Evolutionary conservation across 164 flowering plant genomes (phyloP).

Genomic region (Hamamelis virginiana): DNA sequence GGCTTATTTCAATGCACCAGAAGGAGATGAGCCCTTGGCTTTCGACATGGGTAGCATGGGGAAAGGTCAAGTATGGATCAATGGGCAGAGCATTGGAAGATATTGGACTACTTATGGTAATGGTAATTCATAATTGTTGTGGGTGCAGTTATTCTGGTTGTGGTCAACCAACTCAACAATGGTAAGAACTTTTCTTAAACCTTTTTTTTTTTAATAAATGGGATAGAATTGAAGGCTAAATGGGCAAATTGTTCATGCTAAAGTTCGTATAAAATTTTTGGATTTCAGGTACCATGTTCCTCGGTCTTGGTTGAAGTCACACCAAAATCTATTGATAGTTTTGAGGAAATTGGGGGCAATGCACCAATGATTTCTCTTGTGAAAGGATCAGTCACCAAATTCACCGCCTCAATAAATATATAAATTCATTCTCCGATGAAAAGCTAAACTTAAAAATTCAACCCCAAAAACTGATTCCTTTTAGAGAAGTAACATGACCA

Average conservation of each 20-base stretch:
- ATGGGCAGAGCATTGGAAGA: slow-evolving; percentile 55
- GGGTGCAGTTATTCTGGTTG: slow-evolving; percentile 41
- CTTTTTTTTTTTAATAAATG: neutral
- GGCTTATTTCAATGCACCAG: slow-evolving; percentile 51
- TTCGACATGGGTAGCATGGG: slow-evolving; percentile 48
- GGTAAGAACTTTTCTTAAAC: slow-evolving; percentile 22
- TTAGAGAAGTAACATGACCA: no score
- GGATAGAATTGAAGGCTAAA: neutral
- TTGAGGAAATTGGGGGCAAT: slow-evolving; percentile 66
- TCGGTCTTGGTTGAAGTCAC: slow-evolving; percentile 51
- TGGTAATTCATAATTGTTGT: slow-evolving; percentile 42
- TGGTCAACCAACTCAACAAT: slow-evolving; percentile 51
- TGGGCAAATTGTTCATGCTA: no score
- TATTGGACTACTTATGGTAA: slow-evolving; percentile 42
- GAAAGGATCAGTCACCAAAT: slow-evolving; percentile 29
- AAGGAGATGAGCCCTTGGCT: slow-evolving; percentile 50
- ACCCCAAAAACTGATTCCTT: no score
- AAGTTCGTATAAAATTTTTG: no score
- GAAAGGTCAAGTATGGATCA: no score
- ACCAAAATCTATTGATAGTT: slow-evolving; percentile 37
- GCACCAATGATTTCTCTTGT: slow-evolving; percentile 35
- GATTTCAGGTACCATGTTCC: slow-evolving; percentile 62
- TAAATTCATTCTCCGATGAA: no score
- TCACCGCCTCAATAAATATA: no score
- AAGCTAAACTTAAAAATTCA: no score